A percentile compares a stretch with the other conserved stretches of the same genome.
Conservation (phyloP, 768 basidiomycete genomes). For the Porpolomopsis calyptriformis region DNA sequence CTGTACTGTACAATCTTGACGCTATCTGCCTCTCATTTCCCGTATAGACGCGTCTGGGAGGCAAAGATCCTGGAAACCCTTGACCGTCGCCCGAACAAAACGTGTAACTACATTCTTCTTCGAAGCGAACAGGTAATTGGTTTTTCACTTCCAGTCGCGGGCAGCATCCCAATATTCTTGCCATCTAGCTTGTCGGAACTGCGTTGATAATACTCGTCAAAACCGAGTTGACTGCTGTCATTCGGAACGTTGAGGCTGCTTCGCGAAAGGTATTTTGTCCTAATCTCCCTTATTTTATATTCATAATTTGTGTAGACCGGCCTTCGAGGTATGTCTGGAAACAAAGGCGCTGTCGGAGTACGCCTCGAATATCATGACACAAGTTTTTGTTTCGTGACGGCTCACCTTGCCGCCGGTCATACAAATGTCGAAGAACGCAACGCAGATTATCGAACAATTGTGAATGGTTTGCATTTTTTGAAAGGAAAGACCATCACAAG, state of each 20-base stretch:
- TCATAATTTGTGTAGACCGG: constrained; percentile 47
- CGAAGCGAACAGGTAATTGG: constrained; percentile 78
- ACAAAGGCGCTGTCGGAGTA: constrained; percentile 94
- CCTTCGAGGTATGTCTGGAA: constrained; percentile 87
- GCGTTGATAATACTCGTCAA: constrained; percentile 82
- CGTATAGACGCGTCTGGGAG: constrained; percentile 78
- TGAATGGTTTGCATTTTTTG: constrained; percentile 72
- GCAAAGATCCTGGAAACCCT: constrained; percentile 68
- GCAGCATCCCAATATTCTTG: not conserved
- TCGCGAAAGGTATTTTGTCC: constrained; percentile 62
- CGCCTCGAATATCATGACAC: constrained; percentile 87
- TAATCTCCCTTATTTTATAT: constrained; percentile 3
- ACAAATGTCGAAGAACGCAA: constrained; percentile 83
- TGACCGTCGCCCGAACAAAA: constrained; percentile 55
- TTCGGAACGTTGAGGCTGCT: constrained; percentile 87
- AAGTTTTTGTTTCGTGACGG: constrained; percentile 89
- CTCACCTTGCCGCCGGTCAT: constrained; percentile 95
- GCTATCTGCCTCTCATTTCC: not conserved
- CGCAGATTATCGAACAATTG: constrained; percentile 84
- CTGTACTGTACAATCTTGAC: not conserved
- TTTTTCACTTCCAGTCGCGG: not conserved
- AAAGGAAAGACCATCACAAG: constrained; percentile 80
- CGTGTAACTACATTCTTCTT: constrained; percentile 69
- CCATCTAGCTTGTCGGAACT: constrained; percentile 79
- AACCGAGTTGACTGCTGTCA: constrained; percentile 60